These are phyloP conservation scores for Drechslera avenae DNA, from an alignment of 2,329 filamentous ascomycete genomes.

Conservation along the genomic window DNA sequence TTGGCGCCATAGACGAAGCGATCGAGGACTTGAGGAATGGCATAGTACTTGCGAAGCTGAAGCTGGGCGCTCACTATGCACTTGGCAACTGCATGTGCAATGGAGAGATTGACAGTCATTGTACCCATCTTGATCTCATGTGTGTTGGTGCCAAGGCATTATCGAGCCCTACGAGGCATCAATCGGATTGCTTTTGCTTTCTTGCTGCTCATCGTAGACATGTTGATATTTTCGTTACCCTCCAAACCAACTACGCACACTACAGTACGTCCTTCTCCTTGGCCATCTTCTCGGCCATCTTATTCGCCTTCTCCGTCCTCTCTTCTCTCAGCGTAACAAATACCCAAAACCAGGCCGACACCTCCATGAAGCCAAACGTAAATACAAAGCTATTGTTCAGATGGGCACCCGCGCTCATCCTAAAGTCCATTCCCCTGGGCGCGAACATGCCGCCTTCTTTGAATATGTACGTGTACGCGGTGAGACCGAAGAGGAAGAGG, in stretches of 20 bases:
- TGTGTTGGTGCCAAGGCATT: too few species aligned
- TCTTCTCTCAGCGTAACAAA: slow-evolving; percentile 47
- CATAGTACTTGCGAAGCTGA: too few species aligned
- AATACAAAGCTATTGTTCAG: slow-evolving; percentile 87
- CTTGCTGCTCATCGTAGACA: too few species aligned
- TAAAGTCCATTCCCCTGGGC: slow-evolving; percentile 32
- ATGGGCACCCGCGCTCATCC: slow-evolving; percentile 57
- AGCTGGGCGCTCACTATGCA: too few species aligned
- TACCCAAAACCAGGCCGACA: slow-evolving; percentile 84
- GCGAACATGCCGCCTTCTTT: slow-evolving; percentile 57
- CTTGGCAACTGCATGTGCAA: too few species aligned
- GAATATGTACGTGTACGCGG: slow-evolving; percentile 70
- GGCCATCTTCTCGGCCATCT: slow-evolving; percentile 41
- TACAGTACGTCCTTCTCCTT: slow-evolving; percentile 34
- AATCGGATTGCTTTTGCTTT: too few species aligned
- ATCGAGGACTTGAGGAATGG: too few species aligned
- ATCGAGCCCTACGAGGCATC: too few species aligned
- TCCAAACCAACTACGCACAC: neutral
- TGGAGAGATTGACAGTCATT: too few species aligned
- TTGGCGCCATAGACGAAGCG: too few species aligned
- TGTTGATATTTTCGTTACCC: too few species aligned
- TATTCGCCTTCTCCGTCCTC: slow-evolving; percentile 35
- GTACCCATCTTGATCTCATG: too few species aligned
- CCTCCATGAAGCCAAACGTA: slow-evolving; percentile 82
- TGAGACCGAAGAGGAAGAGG: slow-evolving; percentile 64